phyloP scores from a whole-genome alignment of 139 green algal species.

The Chlamydomonas asymmetrica region DNA sequence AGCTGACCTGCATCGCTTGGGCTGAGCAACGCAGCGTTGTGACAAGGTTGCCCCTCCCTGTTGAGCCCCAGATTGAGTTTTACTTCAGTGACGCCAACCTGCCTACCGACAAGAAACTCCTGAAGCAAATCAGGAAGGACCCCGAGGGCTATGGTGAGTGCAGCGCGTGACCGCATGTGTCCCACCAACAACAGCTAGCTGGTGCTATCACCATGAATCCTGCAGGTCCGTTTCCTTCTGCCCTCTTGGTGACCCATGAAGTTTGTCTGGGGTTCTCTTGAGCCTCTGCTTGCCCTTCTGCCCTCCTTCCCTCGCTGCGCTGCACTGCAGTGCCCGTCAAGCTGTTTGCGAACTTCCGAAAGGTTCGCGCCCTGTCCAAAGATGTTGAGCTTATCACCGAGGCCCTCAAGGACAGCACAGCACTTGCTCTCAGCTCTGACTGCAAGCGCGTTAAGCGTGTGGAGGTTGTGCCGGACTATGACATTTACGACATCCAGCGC shows the following conservation, averaged over 20 bases:
- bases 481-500: conserved; percentile 49
- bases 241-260: too few relatives aligned
- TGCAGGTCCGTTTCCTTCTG: too few relatives aligned
- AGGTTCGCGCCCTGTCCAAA: conserved; percentile 51
- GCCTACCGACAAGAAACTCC: conserved; percentile 71
- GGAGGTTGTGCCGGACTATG: conserved; percentile 47
- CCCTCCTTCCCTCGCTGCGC: neutral
- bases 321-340: conserved; percentile 60
- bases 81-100: conserved; percentile 82
- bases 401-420: conserved; percentile 32
- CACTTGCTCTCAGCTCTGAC: conserved; percentile 42
- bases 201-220: too few relatives aligned
- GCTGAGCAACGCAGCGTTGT: neutral
- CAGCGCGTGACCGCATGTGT: too few relatives aligned
- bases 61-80: conserved; percentile 65
- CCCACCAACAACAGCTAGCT: too few relatives aligned
- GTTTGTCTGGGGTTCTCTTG: too few relatives aligned
- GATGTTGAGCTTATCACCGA: conserved; percentile 37
- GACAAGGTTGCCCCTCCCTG: neutral
- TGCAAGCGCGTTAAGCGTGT: conserved; percentile 34
- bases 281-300: too few relatives aligned
- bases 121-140: conserved; percentile 63
- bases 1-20: neutral
- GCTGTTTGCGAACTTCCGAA: conserved; percentile 62
- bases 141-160: conserved; percentile 68